These are phyloP conservation scores for Xylaria sp. DNA, from an alignment of 2,329 filamentous ascomycete genomes.

Conservation along the genomic window DNA sequence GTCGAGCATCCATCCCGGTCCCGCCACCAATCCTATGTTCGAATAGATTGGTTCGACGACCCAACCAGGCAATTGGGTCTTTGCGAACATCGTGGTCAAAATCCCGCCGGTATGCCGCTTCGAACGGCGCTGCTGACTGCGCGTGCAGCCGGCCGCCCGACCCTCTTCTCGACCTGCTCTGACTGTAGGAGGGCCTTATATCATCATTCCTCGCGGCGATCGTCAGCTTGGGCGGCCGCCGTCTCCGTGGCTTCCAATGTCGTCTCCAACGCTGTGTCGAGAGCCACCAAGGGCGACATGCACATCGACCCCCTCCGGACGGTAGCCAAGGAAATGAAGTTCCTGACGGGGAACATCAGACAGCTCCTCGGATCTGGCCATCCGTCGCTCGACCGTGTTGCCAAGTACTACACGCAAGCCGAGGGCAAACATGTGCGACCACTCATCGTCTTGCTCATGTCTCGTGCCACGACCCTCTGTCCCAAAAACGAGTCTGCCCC, in stretches of 20 bases:
- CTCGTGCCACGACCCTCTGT: slow-evolving; percentile 85
- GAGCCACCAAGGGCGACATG: slow-evolving; percentile 72
- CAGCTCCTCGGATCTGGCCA: slow-evolving; percentile 94
- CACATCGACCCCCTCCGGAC: slow-evolving; percentile 87
- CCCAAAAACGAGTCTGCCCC: slow-evolving; percentile 63
- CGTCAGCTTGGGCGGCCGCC: slow-evolving; percentile 80
- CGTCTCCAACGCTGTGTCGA: slow-evolving; percentile 73
- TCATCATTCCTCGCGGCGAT: slow-evolving; percentile 57
- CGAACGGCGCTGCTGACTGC: slow-evolving; percentile 60
- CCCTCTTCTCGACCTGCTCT: slow-evolving; percentile 53
- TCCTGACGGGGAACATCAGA: slow-evolving; percentile 90
- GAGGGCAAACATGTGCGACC: slow-evolving; percentile 98
- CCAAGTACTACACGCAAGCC: slow-evolving; percentile 97
- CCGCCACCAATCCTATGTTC: slow-evolving; percentile 34
- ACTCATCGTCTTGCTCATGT: slow-evolving; percentile 95
- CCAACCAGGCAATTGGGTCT: slow-evolving; percentile 49
- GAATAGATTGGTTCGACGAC: slow-evolving; percentile 32
- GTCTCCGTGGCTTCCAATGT: slow-evolving; percentile 76
- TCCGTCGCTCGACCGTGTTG: slow-evolving; percentile 90
- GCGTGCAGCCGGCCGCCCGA: slow-evolving; percentile 49
- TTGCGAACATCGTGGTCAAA: slow-evolving; percentile 37
- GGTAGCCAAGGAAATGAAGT: slow-evolving; percentile 97
- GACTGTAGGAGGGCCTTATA: slow-evolving; percentile 54
- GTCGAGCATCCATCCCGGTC: slow-evolving; percentile 11
- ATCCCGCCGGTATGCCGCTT: slow-evolving; percentile 60